Base-by-base conservation (phyloP, 495 filamentous ascomycete genomes). In the Podospora didyma region DNA sequence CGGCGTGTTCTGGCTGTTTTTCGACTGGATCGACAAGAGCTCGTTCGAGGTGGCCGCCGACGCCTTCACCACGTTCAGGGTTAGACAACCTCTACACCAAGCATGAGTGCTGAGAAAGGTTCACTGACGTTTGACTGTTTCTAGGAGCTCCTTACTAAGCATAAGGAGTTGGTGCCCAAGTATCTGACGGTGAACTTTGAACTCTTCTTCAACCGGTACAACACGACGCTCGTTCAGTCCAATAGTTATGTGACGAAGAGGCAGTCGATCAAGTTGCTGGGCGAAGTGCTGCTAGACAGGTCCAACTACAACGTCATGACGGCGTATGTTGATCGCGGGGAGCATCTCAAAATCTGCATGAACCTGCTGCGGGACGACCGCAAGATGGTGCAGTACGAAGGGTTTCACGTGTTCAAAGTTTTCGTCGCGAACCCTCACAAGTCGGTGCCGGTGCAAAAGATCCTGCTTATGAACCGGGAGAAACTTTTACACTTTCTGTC, bases 361-460 rank as follows among this genome's bases (percentile, higher is more conserved):
- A 97, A 96, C 68, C 77, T 97, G 51, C 75, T 99, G 52, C 82
- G 89, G 48, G 93, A 97, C 71, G 93, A 97, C 68, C 83, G 92
- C 62, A 92, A 94, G 69, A 99, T 97, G 90, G 94, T 99, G 49
- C 92, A 97, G 68, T 99, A 97, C 67, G 95, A 99, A 72, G 93
- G 91, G 22, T 99, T 99, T 71, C 95, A 99, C 71, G 93, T 98
- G 35, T 98, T 98, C 78, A 98, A 98, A 79, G 92, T 99, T 55
- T 99, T 99, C 73, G 94, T 97, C 48, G 95, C 95, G 47, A 97
- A 99, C 68, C 77, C 95, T 83, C 87, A 96, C 77, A 99, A 99
- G 73, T 95, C 90, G 24, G 81, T 90, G 52, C 89, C 90, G 10
- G 95, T 99, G 41, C 90, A 96, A 63, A 89, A 91, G 64, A 97